These are phyloP conservation scores for Neocatenulostroma microsporum DNA, from an alignment of 2,329 filamentous ascomycete species.

Conservation along the genomic window DNA sequence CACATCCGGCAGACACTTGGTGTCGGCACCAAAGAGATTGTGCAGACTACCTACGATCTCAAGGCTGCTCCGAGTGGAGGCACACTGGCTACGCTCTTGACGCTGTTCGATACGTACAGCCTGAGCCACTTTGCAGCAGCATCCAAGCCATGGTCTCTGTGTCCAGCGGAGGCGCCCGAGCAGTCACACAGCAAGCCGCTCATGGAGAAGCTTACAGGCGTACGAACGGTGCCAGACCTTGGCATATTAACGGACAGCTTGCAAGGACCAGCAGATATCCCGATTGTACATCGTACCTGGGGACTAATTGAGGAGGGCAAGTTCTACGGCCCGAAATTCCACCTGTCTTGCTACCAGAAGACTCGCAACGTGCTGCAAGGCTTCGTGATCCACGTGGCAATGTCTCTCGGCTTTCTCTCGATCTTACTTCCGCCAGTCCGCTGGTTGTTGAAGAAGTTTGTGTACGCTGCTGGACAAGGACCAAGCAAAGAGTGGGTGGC, in stretches of 20 bases:
- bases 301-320: conserved; percentile 44
- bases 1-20: conserved; percentile 46
- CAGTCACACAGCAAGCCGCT: conserved; percentile 29
- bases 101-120: conserved; percentile 42
- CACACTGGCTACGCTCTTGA: conserved; percentile 58
- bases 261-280: conserved; percentile 46
- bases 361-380: conserved; percentile 44
- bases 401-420: conserved; percentile 40
- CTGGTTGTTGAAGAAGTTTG: conserved; percentile 40
- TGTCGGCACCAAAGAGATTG: conserved; percentile 44
- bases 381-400: conserved; percentile 41
- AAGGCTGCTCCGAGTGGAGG: conserved; percentile 51
- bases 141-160: conserved; percentile 46
- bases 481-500: conserved; percentile 36
- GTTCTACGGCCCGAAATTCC: conserved; percentile 53
- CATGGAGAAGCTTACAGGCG: conserved; percentile 41
- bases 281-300: conserved; percentile 54
- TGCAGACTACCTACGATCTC: conserved; percentile 44
- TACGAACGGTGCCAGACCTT: conserved; percentile 48
- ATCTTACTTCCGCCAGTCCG: conserved; percentile 48
- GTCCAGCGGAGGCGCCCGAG: conserved; percentile 35
- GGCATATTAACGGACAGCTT: conserved; percentile 51
- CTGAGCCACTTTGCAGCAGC: conserved; percentile 41
- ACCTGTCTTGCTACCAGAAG: conserved; percentile 50
- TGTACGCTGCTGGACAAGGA: conserved; percentile 46